Conservation (phyloP, 2,329 filamentous ascomycete species). For the Trichophyton verrucosum region DNA sequence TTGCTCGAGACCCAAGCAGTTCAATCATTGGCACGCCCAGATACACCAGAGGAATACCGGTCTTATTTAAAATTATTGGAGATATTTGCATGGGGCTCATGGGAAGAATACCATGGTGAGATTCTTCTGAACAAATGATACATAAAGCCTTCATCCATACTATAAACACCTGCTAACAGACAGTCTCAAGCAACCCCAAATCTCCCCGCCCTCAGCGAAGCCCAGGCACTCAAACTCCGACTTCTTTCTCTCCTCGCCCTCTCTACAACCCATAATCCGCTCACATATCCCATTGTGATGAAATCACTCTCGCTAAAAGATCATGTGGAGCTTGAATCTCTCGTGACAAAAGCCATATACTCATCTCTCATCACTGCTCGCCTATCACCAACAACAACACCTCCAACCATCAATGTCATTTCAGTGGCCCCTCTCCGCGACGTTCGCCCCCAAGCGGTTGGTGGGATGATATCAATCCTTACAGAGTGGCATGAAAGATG, state of each 20-base stretch:
- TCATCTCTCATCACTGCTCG: constrained; percentile 68
- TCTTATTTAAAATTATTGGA: constrained; percentile 59
- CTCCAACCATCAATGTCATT: constrained; percentile 61
- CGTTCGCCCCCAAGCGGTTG: constrained; percentile 59
- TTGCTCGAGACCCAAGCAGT: constrained; percentile 73
- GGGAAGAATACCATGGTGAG: constrained; percentile 57
- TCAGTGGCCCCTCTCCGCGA: constrained; percentile 79
- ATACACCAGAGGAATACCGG: constrained; percentile 48
- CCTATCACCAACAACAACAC: constrained; percentile 73
- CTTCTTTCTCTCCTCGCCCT: constrained; percentile 81
- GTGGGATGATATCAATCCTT: constrained; percentile 55
- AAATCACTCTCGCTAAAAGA: constrained; percentile 53
- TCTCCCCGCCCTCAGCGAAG: constrained; percentile 59
- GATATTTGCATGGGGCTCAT: constrained; percentile 89
- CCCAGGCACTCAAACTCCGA: constrained; percentile 73
- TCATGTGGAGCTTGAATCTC: constrained; percentile 62
- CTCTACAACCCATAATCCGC: constrained; percentile 51
- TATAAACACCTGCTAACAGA: constrained; percentile 1
- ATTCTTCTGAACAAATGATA: neutral
- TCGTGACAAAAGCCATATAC: constrained; percentile 82
- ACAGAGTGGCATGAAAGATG: constrained; percentile 69
- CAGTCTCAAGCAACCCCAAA: constrained; percentile 32
- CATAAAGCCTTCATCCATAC: too few species aligned
- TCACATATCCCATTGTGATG: constrained; percentile 63
- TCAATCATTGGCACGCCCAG: constrained; percentile 50